phyloP scores from a whole-genome alignment of 1,139 yeast species.

The Entelexis paramagnoliae region DNA sequence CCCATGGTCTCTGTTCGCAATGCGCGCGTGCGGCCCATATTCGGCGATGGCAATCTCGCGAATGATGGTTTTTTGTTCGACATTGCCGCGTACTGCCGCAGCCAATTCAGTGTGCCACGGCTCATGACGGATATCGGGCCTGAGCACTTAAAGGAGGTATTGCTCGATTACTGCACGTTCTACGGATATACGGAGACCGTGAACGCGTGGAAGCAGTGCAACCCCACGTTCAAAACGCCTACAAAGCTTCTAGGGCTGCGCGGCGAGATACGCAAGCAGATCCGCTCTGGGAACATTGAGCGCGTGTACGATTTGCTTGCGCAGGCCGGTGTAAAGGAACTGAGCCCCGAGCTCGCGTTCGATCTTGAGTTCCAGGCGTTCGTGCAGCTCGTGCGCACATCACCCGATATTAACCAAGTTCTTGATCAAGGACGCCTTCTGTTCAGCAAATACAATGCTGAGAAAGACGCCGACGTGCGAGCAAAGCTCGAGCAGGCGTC shows the following conservation, averaged over 20 bases:
- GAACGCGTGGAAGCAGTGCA: background rate
- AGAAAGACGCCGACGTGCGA: background rate
- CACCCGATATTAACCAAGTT: background rate
- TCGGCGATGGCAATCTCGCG: constrained; percentile 11
- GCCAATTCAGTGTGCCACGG: background rate
- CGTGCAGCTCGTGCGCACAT: background rate
- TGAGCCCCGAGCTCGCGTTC: background rate
- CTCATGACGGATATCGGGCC: background rate
- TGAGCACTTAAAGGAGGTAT: background rate
- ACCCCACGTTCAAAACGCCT: background rate
- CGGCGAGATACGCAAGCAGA: background rate
- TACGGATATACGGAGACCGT: background rate
- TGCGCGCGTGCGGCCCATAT: background rate
- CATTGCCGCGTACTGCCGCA: background rate
- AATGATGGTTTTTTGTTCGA: constrained; percentile 15
- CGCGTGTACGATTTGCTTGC: background rate
- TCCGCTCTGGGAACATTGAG: background rate
- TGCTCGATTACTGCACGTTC: background rate
- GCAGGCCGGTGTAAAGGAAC: background rate
- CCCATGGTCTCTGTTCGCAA: background rate
- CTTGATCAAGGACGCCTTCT: background rate
- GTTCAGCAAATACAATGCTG: background rate
- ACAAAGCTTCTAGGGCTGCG: background rate
- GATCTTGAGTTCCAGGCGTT: constrained; percentile 2
- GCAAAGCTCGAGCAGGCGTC: constrained; percentile 7